Evolutionary conservation across 352 stramenopile species (phyloP).

Genomic region (Globisporangium okanoganense): DNA sequence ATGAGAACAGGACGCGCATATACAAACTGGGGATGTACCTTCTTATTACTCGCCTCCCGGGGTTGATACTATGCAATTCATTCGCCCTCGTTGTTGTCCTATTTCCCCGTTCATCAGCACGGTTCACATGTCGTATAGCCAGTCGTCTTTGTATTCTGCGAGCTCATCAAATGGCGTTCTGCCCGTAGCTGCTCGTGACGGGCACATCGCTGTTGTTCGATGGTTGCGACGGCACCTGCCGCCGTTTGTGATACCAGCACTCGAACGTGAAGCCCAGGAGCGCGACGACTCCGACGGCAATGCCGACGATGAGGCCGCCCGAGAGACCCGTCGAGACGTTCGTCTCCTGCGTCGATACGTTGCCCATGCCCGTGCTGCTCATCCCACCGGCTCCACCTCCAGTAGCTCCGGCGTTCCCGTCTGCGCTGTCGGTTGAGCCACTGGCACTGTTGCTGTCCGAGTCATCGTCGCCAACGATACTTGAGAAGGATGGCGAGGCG

Average conservation of each 20-base stretch:
- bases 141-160: background rate
- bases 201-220: slow-evolving; percentile 2
- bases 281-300: slow-evolving; percentile 62
- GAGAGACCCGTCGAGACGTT: slow-evolving; percentile 52
- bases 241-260: slow-evolving; percentile 66
- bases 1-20: background rate
- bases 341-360: slow-evolving; percentile 46
- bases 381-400: background rate
- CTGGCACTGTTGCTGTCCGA: slow-evolving; percentile 10
- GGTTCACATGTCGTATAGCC: background rate
- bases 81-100: background rate
- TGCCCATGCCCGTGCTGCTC: slow-evolving; percentile 9
- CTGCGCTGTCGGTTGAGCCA: slow-evolving; percentile 10
- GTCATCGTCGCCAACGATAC: slow-evolving; percentile 13
- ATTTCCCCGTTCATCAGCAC: background rate
- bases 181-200: slow-evolving; percentile 1
- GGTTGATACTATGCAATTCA: background rate
- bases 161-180: slow-evolving; percentile 2
- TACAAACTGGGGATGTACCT: background rate
- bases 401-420: background rate
- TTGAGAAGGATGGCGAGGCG: slow-evolving; percentile 18
- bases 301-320: slow-evolving; percentile 62
- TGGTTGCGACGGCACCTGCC: slow-evolving; percentile 24
- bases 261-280: slow-evolving; percentile 68
- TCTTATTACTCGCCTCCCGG: background rate